Conservation (phyloP, 352 stramenopile genomes). For the Bremia lactucae region DNA sequence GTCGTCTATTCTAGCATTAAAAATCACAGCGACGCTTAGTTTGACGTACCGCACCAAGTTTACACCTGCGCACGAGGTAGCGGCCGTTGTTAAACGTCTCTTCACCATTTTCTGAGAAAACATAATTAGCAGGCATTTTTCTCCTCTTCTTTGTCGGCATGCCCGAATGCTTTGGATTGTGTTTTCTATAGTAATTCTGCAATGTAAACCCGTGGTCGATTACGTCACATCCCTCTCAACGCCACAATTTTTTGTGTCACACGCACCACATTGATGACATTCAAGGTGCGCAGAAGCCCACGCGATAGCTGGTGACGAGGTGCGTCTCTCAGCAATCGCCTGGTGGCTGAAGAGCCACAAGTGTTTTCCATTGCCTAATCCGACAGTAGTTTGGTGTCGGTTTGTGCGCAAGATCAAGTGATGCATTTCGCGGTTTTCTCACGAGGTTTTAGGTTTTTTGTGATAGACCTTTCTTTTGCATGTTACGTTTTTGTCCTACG, state of each 20-base stretch:
- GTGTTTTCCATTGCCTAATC: slow-evolving; percentile 17
- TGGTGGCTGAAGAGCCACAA: slow-evolving; percentile 5
- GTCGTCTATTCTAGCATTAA: not conserved
- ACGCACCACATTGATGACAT: slow-evolving; percentile 90
- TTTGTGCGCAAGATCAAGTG: slow-evolving; percentile 15
- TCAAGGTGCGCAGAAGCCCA: slow-evolving; percentile 94
- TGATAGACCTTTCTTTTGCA: slow-evolving; percentile 5
- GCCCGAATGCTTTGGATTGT: slow-evolving; percentile 42
- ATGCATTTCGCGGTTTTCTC: slow-evolving; percentile 10
- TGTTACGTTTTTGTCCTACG: slow-evolving; percentile 1
- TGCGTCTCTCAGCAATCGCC: slow-evolving; percentile 24
- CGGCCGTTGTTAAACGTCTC: slow-evolving; percentile 69
- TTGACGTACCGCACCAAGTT: slow-evolving; percentile 55
- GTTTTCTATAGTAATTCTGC: slow-evolving; percentile 79
- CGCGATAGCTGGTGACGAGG: slow-evolving; percentile 80
- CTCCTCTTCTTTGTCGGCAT: slow-evolving; percentile 53
- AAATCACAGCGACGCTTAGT: not conserved
- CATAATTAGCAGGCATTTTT: slow-evolving; percentile 38
- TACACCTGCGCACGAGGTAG: slow-evolving; percentile 57
- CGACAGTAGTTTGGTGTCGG: slow-evolving; percentile 11
- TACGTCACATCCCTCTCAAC: no score
- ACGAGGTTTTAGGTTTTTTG: slow-evolving; percentile 27
- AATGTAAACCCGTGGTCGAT: slow-evolving; percentile 3
- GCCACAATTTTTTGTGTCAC: no score
- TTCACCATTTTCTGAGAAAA: slow-evolving; percentile 38